These are phyloP conservation scores for Nicotiana tabacum DNA, from an alignment of 257 asterid genomes.

Conservation along the genomic window DNA sequence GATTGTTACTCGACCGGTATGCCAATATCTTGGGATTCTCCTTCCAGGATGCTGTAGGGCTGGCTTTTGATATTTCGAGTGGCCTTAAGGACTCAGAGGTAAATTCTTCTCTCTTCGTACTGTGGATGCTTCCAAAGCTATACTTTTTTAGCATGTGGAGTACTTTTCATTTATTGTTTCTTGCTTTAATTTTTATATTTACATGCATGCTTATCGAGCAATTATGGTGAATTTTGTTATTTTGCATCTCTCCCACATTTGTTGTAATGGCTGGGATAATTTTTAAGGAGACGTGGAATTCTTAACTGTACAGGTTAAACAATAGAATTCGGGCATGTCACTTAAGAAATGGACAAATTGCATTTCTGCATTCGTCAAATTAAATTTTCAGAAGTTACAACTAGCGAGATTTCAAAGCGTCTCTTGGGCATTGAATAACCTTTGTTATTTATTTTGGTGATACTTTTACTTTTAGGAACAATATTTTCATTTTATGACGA, in stretches of 20 bases:
- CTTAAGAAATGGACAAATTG: background rate
- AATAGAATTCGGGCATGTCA: background rate
- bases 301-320: background rate
- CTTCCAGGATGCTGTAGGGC: constrained; percentile 75
- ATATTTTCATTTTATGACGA: background rate
- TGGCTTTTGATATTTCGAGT: constrained; percentile 58
- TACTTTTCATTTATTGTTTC: background rate
- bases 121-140: background rate
- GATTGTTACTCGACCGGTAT: constrained; percentile 74
- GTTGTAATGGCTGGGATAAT: background rate
- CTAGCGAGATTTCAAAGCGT: background rate
- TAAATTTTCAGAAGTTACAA: constrained; percentile 1
- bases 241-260: background rate
- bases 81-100: constrained; percentile 62
- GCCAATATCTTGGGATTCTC: constrained; percentile 65
- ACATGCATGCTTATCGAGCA: background rate
- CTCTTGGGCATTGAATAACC: background rate
- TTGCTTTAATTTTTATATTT: background rate
- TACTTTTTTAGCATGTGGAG: background rate
- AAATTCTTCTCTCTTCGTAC: constrained; percentile 13
- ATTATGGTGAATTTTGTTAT: background rate
- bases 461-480: background rate
- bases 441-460: background rate
- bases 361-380: background rate
- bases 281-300: background rate